Percentiles rank a stretch among this genome's conserved stretches.
Conservation (phyloP, 768 basidiomycete species). For the Leccinum fibrillosum region DNA sequence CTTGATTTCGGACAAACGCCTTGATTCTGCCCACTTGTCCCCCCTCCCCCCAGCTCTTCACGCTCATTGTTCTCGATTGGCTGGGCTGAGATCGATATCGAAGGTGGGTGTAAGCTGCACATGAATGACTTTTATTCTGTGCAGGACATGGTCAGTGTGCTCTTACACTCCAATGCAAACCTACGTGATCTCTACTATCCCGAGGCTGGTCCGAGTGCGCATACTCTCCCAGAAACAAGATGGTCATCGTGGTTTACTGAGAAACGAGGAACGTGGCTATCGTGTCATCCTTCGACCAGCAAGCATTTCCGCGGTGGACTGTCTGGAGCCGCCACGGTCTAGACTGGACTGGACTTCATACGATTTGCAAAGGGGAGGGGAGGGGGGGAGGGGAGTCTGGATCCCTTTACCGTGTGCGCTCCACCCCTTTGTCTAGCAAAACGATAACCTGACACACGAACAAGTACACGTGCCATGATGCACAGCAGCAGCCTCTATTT, state of each 20-base stretch:
- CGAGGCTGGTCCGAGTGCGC: background rate
- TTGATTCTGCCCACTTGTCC: background rate
- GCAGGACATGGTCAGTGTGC: background rate
- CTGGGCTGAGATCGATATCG: background rate
- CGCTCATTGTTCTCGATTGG: background rate
- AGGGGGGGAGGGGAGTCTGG: background rate
- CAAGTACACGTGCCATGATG: background rate
- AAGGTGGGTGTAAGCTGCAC: background rate
- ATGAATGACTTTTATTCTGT: background rate
- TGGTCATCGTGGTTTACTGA: background rate
- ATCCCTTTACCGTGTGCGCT: background rate
- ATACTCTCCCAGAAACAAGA: background rate
- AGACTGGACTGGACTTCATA: background rate
- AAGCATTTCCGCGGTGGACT: background rate
- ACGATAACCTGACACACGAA: background rate
- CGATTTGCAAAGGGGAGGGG: background rate
- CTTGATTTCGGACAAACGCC: background rate
- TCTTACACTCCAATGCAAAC: background rate
- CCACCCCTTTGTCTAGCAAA: background rate
- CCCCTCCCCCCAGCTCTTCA: background rate
- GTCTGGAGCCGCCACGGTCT: background rate
- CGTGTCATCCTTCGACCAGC: background rate
- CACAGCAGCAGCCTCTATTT: background rate
- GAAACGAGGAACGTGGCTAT: background rate
- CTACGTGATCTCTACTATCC: background rate